Evolutionary conservation across 176 grass and related monocot genomes (phyloP), one percentile per base, ranked within the genome.

Genomic region (Musa troglodytarum): DNA sequence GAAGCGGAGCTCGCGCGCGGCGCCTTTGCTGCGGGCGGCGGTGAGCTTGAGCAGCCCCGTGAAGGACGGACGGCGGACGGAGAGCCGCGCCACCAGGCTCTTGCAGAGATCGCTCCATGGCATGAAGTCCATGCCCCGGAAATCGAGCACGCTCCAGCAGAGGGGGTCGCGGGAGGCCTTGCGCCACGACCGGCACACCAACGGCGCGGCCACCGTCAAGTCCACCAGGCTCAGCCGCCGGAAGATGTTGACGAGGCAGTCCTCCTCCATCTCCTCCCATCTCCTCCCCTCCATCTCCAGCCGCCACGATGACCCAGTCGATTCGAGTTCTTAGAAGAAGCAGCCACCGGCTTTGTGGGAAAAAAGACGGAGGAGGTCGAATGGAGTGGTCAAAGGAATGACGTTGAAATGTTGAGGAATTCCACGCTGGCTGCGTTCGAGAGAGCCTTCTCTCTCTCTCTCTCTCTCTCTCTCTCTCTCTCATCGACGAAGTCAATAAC

Each of bases 171-270:
- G n/a, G 9, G 69, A 72, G 16, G 49, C 69, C 5, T 14, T 22
- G 50, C 16, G 49, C 69, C 69, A 72, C 19, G 50, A 53, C 3
- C 50, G 43, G 50, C 69, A 72, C 19, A 72, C 69, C 2, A 53
- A 23, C 9, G 50, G 49, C n/a, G 13, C 69, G 49, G 29, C 69
- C n/a, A 52, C 11, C 10, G 49, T 53, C 69, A 72, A 9, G 50
- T 72, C 69, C 50, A 53, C 69, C 49, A 54, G 11, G n/a, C 49
- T 10, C 19, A 72, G 50, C n/a, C 49, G 17, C 49, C 10, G n/a
- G 50, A 72, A 72, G 16, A 72, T 52, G 16, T 72, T 53, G 9
- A 23, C 49, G 13, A 72, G 15, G 50, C 69, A 72, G 69, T 72
- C 69, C 9, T 5, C 5, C n/a, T 52, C 69, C 49, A 72, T 13